These are phyloP conservation scores for Paramyrothecium roridum DNA, from an alignment of 2,329 filamentous ascomycete genomes.

Conservation along the genomic window DNA sequence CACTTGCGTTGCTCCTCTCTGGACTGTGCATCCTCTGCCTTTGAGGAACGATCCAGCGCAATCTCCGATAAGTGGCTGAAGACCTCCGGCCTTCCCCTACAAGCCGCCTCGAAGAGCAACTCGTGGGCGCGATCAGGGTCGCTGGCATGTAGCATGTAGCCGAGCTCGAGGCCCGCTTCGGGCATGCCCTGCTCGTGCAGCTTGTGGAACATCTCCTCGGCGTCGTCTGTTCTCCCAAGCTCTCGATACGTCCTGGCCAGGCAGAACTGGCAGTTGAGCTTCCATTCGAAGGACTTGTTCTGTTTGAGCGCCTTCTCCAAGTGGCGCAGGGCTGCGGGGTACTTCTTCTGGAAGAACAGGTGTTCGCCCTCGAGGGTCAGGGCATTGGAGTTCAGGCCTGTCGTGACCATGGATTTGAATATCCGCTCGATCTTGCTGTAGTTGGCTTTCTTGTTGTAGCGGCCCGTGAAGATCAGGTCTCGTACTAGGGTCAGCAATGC, in stretches of 20 bases:
- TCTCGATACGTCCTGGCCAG: slow-evolving; percentile 20
- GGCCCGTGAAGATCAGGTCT: slow-evolving; percentile 12
- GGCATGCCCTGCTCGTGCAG: slow-evolving; percentile 14
- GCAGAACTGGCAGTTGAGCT: slow-evolving; percentile 17
- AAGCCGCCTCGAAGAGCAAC: slow-evolving; percentile 21
- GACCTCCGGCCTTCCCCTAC: slow-evolving; percentile 17
- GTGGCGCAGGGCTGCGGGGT: slow-evolving; percentile 13
- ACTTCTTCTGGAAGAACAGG: slow-evolving; percentile 18
- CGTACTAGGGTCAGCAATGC: neutral
- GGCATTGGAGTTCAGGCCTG: slow-evolving; percentile 29
- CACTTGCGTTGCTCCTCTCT: slow-evolving; percentile 19
- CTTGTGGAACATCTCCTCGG: slow-evolving; percentile 14
- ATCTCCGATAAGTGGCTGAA: slow-evolving; percentile 25
- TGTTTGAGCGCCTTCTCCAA: slow-evolving; percentile 20
- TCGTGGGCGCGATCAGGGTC: slow-evolving; percentile 18
- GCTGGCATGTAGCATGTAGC: slow-evolving; percentile 14
- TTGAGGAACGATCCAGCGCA: slow-evolving; percentile 17
- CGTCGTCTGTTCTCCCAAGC: slow-evolving; percentile 17
- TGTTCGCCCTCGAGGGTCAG: slow-evolving; percentile 28
- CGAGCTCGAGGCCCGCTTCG: slow-evolving; percentile 24
- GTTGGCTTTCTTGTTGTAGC: slow-evolving; percentile 16
- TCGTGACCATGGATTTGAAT: slow-evolving; percentile 9
- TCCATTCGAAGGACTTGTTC: slow-evolving; percentile 21
- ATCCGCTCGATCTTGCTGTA: slow-evolving; percentile 21
- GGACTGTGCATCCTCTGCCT: slow-evolving; percentile 7